A percentile compares a stretch with the other conserved stretches of the same genome.
Evolutionary conservation across 2,329 filamentous ascomycete genomes (phyloP).

Genomic region (Curvularia sp.): DNA sequence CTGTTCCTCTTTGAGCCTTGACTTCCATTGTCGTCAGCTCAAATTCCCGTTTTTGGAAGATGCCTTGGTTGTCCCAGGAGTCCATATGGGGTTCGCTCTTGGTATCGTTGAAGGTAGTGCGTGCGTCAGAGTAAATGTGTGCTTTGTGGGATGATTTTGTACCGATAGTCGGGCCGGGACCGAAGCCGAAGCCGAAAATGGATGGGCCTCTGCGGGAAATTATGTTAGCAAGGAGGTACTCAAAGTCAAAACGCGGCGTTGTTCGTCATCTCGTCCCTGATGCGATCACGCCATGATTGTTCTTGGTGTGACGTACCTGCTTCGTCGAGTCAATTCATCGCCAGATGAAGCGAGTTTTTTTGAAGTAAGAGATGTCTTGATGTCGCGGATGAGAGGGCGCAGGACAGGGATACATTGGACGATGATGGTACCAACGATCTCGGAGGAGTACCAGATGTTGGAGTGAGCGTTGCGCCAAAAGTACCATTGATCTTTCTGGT

Average conservation of each 20-base stretch:
- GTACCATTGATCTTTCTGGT: slow-evolving; percentile 56
- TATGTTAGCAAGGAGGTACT: neutral
- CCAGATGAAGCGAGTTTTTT: slow-evolving; percentile 35
- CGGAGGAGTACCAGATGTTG: slow-evolving; percentile 60
- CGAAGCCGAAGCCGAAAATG: slow-evolving; percentile 17
- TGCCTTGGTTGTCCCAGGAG: slow-evolving; percentile 36
- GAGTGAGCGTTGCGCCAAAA: slow-evolving; percentile 59
- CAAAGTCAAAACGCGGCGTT: neutral
- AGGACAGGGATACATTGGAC: slow-evolving; percentile 63
- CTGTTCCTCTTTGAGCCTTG: slow-evolving; percentile 10
- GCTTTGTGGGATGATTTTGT: slow-evolving; percentile 27
- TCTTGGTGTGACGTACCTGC: slow-evolving; percentile 19
- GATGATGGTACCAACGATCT: slow-evolving; percentile 62
- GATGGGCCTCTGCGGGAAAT: slow-evolving; percentile 5
- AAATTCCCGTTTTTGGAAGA: slow-evolving; percentile 36
- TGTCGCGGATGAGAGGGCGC: slow-evolving; percentile 56
- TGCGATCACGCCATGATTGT: neutral
- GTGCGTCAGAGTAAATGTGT: slow-evolving; percentile 32
- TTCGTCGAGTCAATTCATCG: slow-evolving; percentile 20
- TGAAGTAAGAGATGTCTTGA: slow-evolving; percentile 51
- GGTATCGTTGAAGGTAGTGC: slow-evolving; percentile 22
- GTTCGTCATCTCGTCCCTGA: neutral
- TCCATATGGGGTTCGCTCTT: slow-evolving; percentile 23
- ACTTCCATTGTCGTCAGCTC: slow-evolving; percentile 32
- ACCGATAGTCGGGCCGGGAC: slow-evolving; percentile 17